Percentiles rank a stretch among this genome's conserved stretches.
Conservation (phyloP, 257 asterid genomes). For the Nicotiana noctiflora region DNA sequence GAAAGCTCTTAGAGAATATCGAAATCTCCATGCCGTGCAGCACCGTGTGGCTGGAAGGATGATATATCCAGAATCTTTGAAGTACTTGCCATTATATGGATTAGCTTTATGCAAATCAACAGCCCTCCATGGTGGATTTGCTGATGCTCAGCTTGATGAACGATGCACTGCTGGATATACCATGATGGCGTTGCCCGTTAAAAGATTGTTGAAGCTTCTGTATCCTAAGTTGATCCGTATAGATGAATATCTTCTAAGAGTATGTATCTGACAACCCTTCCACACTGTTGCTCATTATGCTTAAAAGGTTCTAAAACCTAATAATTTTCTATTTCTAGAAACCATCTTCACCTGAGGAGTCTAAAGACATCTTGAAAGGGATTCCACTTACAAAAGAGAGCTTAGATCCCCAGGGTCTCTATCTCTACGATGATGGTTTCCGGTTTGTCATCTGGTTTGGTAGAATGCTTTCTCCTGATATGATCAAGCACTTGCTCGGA, state of each 20-base stretch:
- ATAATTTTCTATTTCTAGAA: constrained; percentile 16
- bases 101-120: constrained; percentile 69
- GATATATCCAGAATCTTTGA: constrained; percentile 87
- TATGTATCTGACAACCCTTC: constrained; percentile 21
- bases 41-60: constrained; percentile 81
- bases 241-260: constrained; percentile 55
- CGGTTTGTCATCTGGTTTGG: constrained; percentile 94
- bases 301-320: constrained; percentile 13
- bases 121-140: constrained; percentile 82
- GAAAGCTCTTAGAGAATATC: constrained; percentile 87
- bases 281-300: constrained; percentile 13
- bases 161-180: constrained; percentile 68
- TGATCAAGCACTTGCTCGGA: constrained; percentile 64
- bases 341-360: constrained; percentile 41
- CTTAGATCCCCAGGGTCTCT: constrained; percentile 83
- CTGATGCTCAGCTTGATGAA: constrained; percentile 77
- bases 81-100: constrained; percentile 58
- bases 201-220: constrained; percentile 66
- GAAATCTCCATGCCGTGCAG: constrained; percentile 90
- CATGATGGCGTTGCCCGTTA: constrained; percentile 75
- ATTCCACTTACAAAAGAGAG: constrained; percentile 78
- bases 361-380: constrained; percentile 44
- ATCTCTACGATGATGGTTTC: constrained; percentile 84
- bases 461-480: constrained; percentile 69
- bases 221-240: constrained; percentile 64